Base-by-base conservation (phyloP, 1,139 yeast species). In the Sugiyamaella sp. region DNA sequence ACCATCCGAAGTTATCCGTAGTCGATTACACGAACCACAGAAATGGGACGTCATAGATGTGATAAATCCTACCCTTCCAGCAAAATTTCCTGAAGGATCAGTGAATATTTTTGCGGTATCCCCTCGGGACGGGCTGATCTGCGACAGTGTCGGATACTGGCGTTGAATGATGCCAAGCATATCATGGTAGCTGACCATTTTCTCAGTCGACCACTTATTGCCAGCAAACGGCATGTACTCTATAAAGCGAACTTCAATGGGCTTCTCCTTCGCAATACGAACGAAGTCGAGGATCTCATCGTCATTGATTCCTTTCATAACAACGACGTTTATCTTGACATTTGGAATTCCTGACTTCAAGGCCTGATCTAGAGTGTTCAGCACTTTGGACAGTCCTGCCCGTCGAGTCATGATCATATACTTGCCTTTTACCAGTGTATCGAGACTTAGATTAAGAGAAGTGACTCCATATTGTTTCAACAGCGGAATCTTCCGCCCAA, bases 161-260 rank as follows among this genome's bases (percentile, higher is more conserved):
- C 22, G 3, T 1, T 14, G 17, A 24, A 79, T 72, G 10, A 63
- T 61, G 10, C 61, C 61, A 29, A 74, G 60, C 59, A 79, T 77
- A 55, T 76, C 79, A 35, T 72, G 60, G 60, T 71, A 78, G 12
- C 76, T 61, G 46, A 77, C 70, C 72, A 79, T 70, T 57, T 78
- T 78, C 10, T 64, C 58, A 37, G 67, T 58, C 20, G 73, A 68
- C 81, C 82, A 79, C 56, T 74, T 74, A 64, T 79, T 79, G 2
- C 82, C 82, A 55, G 71, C 78, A 60, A 79, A 79, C 2, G 82
- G 82, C 82, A 79, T 79, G 63, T 78, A 79, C 60, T 79, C 82
- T 39, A 79, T 79, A 60, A 79, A 79, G 48, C 82, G 68, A 29
- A 79, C 75, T 56, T 79, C 81, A 3, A 79, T 57, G 2, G 74